A percentile compares a stretch with the other conserved stretches of the same genome.
phyloP scores from a whole-genome alignment of 2,329 filamentous ascomycete genomes.

The Fusarium nygamai region DNA sequence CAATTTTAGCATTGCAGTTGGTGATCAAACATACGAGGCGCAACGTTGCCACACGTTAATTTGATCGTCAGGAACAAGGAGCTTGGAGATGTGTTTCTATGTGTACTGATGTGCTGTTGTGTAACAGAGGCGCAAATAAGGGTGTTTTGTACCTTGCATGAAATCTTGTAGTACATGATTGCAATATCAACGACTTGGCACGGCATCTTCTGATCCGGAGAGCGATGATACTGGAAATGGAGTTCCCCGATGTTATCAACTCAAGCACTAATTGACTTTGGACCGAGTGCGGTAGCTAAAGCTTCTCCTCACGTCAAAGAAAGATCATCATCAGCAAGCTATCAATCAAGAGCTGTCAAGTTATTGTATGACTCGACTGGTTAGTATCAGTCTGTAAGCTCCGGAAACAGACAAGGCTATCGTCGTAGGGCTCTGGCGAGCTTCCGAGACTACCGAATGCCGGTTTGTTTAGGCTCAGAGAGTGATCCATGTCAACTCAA shows the following conservation, averaged over 20 bases:
- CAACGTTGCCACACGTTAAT: not conserved
- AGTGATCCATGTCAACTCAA: not conserved
- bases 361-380: not conserved
- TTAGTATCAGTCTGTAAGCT: not conserved
- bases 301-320: not conserved
- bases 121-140: not conserved
- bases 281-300: not conserved
- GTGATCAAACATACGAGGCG: not conserved
- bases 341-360: not conserved
- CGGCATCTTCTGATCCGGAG: not conserved
- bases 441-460: not conserved
- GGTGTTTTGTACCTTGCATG: slow-evolving; percentile 1
- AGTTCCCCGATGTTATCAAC: not conserved
- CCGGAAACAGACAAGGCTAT: not conserved
- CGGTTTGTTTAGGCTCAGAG: not conserved
- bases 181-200: slow-evolving; percentile 8
- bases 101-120: not conserved
- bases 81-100: not conserved
- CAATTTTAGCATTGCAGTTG: not conserved
- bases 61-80: slow-evolving; percentile 26
- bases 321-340: not conserved
- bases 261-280: not conserved
- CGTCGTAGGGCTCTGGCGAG: not conserved
- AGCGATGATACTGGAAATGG: not conserved
- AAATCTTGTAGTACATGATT: not conserved